Evolutionary conservation across 164 flowering plant genomes (phyloP), one percentile per base, ranked within the genome.

Genomic region (Echeveria elegans): DNA sequence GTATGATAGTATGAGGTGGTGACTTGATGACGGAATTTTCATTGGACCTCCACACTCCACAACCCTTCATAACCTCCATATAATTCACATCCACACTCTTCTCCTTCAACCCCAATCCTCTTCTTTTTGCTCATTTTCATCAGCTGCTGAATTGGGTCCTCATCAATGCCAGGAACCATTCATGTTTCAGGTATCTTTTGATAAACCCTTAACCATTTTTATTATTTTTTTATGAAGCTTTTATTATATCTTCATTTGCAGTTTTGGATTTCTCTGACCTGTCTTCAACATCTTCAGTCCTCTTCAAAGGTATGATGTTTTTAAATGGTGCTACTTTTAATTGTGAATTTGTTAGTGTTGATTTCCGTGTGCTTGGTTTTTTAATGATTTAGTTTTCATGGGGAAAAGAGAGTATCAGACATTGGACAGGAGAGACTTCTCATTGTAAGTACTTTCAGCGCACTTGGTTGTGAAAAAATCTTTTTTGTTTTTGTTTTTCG

Each of bases 111-210:
- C 30, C 15, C 24, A 61, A 32, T 16, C 60, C 41, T 50, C 64
- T 50, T 19, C n/a, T n/a, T 40, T 56, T 18, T 53, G 47, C 30
- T 26, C 64, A 45, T 38, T 6, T 62, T n/a, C n/a, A n/a, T n/a
- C 31, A 56, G 61, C 61, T 28, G 61, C 61, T 26, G 56, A 21
- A 5, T 6, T 50, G n/a, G 28, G 21, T 50, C n/a, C n/a, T n/a
- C 61, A 29, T 72, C 72, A 75, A 92, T 92, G 98, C 98, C 98
- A 43, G 98, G 98, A 71, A 85, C 88, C 64, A 85, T 92, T 73
- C 76, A 78, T 75, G 91, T 92, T 71, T 86, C 98, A 81, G 91
- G 98, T 92, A 74, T 64, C 41, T 18, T 34, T 19, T 1, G 14
- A 29, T 23, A 53, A 38, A n/a, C 40, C 29, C 37, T 10, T 21